Evolutionary conservation across 1,139 yeast species (phyloP).

Genomic region (Taiozyma sp.): DNA sequence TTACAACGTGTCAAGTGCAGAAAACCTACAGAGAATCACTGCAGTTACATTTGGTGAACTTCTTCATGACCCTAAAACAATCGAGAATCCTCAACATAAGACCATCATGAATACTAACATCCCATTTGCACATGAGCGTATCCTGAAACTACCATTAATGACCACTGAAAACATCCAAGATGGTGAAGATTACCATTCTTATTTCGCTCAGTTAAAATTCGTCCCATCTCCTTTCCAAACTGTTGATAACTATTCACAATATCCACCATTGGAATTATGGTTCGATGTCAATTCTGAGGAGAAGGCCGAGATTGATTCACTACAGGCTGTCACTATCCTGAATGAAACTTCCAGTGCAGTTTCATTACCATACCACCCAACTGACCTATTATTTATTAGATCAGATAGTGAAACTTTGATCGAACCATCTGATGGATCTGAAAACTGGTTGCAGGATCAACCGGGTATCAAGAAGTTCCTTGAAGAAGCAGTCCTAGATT

Average conservation of each 20-base stretch:
- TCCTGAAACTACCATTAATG: slow-evolving; percentile 28
- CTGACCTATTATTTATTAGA: slow-evolving; percentile 20
- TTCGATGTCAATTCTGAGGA: slow-evolving; percentile 40
- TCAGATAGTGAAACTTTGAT: slow-evolving; percentile 15
- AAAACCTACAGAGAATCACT: slow-evolving; percentile 4
- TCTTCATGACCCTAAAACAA: slow-evolving; percentile 8
- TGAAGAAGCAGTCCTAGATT: slow-evolving; percentile 32
- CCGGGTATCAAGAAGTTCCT: slow-evolving; percentile 44
- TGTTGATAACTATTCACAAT: slow-evolving; percentile 23
- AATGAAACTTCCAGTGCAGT: slow-evolving; percentile 16
- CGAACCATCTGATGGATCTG: slow-evolving; percentile 19
- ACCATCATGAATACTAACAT: slow-evolving; percentile 39
- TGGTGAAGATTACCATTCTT: slow-evolving; percentile 35
- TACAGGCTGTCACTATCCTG: slow-evolving; percentile 15
- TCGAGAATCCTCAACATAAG: slow-evolving; percentile 3
- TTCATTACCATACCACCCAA: slow-evolving; percentile 13
- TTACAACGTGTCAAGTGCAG: not conserved
- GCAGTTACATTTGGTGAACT: slow-evolving; percentile 22
- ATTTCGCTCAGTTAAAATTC: slow-evolving; percentile 43
- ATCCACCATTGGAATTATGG: slow-evolving; percentile 55
- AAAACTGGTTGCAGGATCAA: slow-evolving; percentile 36
- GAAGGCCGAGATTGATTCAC: slow-evolving; percentile 35
- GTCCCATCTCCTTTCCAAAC: slow-evolving; percentile 38
- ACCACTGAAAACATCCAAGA: slow-evolving; percentile 13
- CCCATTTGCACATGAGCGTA: slow-evolving; percentile 36